Evolutionary conservation across 768 basidiomycete species (phyloP), one percentile per base, ranked within the genome.

Genomic region (Psilocybe cyanescens): DNA sequence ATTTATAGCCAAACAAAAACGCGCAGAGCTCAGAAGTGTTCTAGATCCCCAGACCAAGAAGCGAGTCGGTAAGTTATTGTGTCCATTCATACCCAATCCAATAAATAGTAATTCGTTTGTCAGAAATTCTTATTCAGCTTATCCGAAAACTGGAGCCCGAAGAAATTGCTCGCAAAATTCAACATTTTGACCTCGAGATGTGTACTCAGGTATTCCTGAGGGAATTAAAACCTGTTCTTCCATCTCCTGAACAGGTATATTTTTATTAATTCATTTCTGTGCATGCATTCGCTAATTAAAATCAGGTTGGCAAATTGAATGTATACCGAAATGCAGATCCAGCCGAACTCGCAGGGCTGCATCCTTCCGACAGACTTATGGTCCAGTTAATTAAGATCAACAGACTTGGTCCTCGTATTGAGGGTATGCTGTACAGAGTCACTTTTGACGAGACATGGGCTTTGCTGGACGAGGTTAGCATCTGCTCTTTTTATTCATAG

Each of bases 311-410:
- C 45, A 95, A 95, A 75, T 85, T 97, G 30, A 95, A 94, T 69
- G 84, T 93, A 3, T 94, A 96, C 71, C 88, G 92, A 57, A 94
- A 90, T 67, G 86, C 94, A n/a, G 88, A 88, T 61, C 83, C 88
- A 11, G 91, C 89, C 67, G 95, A 97, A 66, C 85, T 99, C 11
- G 89, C 87, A 45, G 86, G 85, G 31, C 80, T 99, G n/a, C 96
- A 98, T 75, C 89, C 91, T 17, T 91, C 97, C 16, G 97, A 99
- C 76, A 88, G 97, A 33, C 84, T 99, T 50, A 95, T 99, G 93
- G 95, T 99, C 28, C 92, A 96, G 64, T 81, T 98, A 39, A 97
- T 99, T 68, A 94, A 97, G 73, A 95, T 99, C 29, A 87, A 97
- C 46, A 89, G 94, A 37, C 80, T 99, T 8, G 84, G 82, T 8